A percentile compares a stretch with the other conserved stretches of the same genome.
phyloP scores from a whole-genome alignment of 306 rosid genomes.

The Ormosia emarginata region DNA sequence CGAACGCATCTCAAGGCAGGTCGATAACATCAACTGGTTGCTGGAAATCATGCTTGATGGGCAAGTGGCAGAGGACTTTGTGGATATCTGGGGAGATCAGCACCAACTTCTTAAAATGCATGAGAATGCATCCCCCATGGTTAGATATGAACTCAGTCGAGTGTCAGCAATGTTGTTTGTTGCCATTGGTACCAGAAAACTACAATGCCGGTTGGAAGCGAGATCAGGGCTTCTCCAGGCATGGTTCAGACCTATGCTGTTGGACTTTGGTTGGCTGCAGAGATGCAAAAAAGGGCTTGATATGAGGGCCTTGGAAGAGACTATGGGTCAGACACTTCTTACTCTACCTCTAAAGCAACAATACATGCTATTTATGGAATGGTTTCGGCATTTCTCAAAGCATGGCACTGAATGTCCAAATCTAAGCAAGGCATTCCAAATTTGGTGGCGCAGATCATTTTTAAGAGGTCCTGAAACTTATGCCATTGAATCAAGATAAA shows the following conservation, averaged over 20 bases:
- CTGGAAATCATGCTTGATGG: conserved; percentile 75
- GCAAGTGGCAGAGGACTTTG: conserved; percentile 84
- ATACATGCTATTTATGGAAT: conserved; percentile 70
- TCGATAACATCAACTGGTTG: conserved; percentile 83
- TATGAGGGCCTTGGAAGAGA: conserved; percentile 70
- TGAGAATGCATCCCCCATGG: conserved; percentile 61
- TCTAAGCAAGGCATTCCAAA: conserved; percentile 82
- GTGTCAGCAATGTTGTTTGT: conserved; percentile 64
- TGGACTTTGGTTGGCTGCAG: conserved; percentile 85
- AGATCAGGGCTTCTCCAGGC: conserved; percentile 57
- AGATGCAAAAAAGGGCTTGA: conserved; percentile 81
- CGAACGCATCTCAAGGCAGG: conserved; percentile 64
- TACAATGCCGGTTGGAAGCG: conserved; percentile 66
- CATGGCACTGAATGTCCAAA: conserved; percentile 80
- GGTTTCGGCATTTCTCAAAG: conserved; percentile 73
- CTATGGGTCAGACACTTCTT: conserved; percentile 79
- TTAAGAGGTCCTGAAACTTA: conserved; percentile 64
- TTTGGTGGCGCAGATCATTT: conserved; percentile 88
- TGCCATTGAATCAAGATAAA: conserved; percentile 71
- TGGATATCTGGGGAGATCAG: conserved; percentile 72
- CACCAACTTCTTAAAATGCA: conserved; percentile 64
- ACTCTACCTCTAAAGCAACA: conserved; percentile 78
- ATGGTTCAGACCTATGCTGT: conserved; percentile 77
- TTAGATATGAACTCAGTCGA: conserved; percentile 81
- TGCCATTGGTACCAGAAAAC: conserved; percentile 74